These are phyloP conservation scores for Fusarium pseudoanthophilum DNA, from an alignment of 2,329 filamentous ascomycete genomes.

Conservation along the genomic window DNA sequence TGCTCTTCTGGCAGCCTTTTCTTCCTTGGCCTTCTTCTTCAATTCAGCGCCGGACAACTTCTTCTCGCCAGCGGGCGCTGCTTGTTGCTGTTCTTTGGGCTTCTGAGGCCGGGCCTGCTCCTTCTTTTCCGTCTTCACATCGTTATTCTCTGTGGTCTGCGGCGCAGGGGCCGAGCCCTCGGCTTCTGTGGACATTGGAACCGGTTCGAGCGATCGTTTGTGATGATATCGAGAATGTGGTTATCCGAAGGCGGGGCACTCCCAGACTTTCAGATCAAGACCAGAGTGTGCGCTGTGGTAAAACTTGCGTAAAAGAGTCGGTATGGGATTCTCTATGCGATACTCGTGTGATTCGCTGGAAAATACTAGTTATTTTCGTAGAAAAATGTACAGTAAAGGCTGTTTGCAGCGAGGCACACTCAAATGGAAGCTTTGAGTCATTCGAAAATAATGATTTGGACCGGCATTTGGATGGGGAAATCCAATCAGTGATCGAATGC, in stretches of 20 bases:
- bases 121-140: conserved; percentile 43
- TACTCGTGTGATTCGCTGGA: not conserved
- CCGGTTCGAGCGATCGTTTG: conserved; percentile 13
- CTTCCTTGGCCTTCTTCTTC: conserved; percentile 90
- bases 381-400: conserved; percentile 2
- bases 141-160: conserved; percentile 41
- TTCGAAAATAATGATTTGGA: conserved; percentile 44
- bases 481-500: conserved; percentile 36
- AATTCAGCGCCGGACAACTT: conserved; percentile 81
- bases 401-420: conserved; percentile 21
- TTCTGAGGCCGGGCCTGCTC: conserved; percentile 40
- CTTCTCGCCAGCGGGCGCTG: conserved; percentile 50
- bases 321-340: not conserved
- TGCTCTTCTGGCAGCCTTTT: conserved; percentile 87
- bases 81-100: conserved; percentile 38
- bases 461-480: conserved; percentile 40
- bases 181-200: conserved; percentile 49
- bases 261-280: conserved; percentile 1
- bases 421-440: conserved; percentile 48
- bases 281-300: conserved; percentile 14
- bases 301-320: not conserved
- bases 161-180: conserved; percentile 46
- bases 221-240: conserved; percentile 23
- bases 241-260: conserved; percentile 39
- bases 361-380: not conserved